Conservation (phyloP, 2,329 filamentous ascomycete species). For the Trichophyton mentagrophytes region DNA sequence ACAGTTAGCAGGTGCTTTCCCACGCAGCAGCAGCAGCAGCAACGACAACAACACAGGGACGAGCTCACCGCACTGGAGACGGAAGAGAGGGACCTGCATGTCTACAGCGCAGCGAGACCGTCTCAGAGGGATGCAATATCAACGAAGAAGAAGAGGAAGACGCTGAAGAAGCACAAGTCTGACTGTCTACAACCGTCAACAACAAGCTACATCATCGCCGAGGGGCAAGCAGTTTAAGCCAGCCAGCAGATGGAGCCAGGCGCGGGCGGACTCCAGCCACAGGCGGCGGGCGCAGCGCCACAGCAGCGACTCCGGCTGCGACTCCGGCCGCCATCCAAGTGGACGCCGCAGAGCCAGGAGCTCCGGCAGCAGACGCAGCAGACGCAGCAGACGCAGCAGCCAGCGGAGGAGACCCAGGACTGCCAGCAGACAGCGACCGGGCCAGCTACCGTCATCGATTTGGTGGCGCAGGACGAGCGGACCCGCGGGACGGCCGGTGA, state of each 20-base stretch:
- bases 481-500: not conserved
- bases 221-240: not conserved
- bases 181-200: too few species aligned
- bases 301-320: not conserved
- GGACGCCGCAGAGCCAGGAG: not conserved
- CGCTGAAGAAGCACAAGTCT: too few species aligned
- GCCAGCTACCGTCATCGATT: not conserved
- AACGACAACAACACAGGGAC: not conserved
- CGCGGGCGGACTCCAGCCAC: not conserved
- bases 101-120: not conserved
- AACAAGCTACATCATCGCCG: not conserved
- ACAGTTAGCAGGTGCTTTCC: conserved; percentile 2
- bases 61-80: conserved; percentile 50
- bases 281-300: not conserved
- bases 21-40: not conserved
- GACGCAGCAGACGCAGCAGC: not conserved
- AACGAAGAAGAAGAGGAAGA: too few species aligned
- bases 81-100: conserved; percentile 70
- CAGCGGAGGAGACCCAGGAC: too few species aligned
- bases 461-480: not conserved
- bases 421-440: too few species aligned
- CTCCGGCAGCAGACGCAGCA: not conserved
- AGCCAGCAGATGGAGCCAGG: not conserved
- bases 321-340: not conserved
- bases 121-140: not conserved